Evolutionary conservation across 345 rosid genomes (phyloP), one percentile per base, ranked within the genome.

Genomic region (Toxicodendron radicans): DNA sequence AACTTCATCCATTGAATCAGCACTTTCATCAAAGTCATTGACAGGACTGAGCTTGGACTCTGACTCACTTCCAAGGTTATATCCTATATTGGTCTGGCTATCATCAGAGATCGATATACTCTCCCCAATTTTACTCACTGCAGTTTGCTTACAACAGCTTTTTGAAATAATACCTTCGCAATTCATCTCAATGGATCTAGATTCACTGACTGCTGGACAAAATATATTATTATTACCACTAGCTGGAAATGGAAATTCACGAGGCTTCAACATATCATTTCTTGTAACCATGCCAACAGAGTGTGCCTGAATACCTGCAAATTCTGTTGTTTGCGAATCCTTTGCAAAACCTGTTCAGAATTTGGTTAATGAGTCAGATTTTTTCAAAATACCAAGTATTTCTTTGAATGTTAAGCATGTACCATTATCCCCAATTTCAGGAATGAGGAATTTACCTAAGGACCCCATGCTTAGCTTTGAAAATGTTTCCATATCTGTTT

Each of bases 1-100:
- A 60, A 83, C 63, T 46, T 67, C 84, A 20, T 70, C 76, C 21
- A 23, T 62, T 16, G n/a, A n/a, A 68, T 53, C 17, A 17, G 24
- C 59, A 12, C 72, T 48, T 59, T 66, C 82, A 60, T 61, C 62
- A 66, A 46, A 76, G 27, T 46, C 49, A 35, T n/a, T n/a, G 30
- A 49, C 56, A 35, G 72, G 67, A 63, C 38, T 46, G 17, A 41
- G 38, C 76, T 64, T 59, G 21, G 68, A 54, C 17, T 33, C 66
- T 32, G 7, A 62, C 51, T 52, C 73, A 60, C 59, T 68, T 41
- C 3, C 46, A 52, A 56, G 52, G 46, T 63, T 54, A 30, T 58
- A 62, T 20, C 61, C 70, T 43, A 11, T n/a, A 27, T n/a, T 52
- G 33, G 48, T 24, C 32, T 66, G 41, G 54, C 13, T 45, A 54